Evolutionary conservation across 164 flowering plant genomes (phyloP), one percentile per base, ranked within the genome.

Genomic region (Dillenia turbinata): DNA sequence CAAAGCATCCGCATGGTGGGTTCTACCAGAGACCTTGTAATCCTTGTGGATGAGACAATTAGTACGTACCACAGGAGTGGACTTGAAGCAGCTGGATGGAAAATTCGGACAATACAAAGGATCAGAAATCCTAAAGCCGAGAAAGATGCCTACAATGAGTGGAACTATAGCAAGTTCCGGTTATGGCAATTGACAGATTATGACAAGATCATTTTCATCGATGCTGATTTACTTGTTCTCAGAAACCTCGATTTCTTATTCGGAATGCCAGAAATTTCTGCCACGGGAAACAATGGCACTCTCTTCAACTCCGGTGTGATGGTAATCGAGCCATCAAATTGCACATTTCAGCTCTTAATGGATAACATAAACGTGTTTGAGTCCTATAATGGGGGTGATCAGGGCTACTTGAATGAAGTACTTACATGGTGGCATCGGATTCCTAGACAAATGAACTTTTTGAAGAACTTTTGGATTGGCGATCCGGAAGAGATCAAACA

Each of bases 81-180:
- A 22, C 88, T 87, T 0, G 84, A 78, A 62, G 81, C 81, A 8
- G 88, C 93, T 1, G 93, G 93, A 1, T 87, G 93, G 93, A 81
- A 80, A 61, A 66, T 83, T 51, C 70, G 80, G 48, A 78, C 78
- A 19, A 87, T 87, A 16, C 65, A 79, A 55, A 70, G 90, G 52
- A 87, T 87, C 49, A 70, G 90, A 59, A 87, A 87, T 62, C 93
- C 93, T 6, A 83, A 83, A 65, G 89, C 90, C 0, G 85, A 85
- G 61, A 76, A 77, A 69, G 85, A 84, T 51, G 77, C 91, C 9
- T 86, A 86, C 64, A 86, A 86, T 52, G 88, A 86, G 53, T 86
- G 85, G 85, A 84, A 86, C 67, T 86, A 85, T 70, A 85, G 90
- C 87, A 85, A 85, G 74, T 83, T 85, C 66, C 69, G 87, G 17